A percentile compares a stretch with the other conserved stretches of the same genome.
These are phyloP conservation scores for Ceratobasidium sp. DNA, from an alignment of 1,284 basidiomycete genomes.

Conservation along the genomic window DNA sequence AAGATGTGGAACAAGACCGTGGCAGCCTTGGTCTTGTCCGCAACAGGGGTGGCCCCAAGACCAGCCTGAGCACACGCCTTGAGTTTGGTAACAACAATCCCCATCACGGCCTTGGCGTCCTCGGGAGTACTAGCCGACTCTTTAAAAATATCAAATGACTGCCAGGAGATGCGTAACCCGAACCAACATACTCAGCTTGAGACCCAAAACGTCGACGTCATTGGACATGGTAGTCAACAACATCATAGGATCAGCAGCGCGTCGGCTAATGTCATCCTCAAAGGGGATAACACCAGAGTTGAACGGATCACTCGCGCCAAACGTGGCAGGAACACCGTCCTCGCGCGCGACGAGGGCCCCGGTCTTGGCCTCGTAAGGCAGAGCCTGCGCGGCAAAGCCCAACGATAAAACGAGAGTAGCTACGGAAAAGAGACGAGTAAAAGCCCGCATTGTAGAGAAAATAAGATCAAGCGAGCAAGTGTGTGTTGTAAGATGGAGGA, in stretches of 20 bases:
- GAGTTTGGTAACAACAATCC: no score
- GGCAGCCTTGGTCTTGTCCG: neutral
- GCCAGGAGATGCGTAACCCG: neutral
- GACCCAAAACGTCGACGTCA: neutral
- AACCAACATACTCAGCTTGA: neutral
- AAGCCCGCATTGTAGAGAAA: neutral
- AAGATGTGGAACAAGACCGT: neutral
- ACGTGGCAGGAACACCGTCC: neutral
- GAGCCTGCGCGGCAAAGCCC: neutral
- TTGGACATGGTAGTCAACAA: no score
- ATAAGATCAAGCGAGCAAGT: neutral
- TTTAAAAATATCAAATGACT: neutral
- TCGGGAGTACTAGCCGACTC: neutral
- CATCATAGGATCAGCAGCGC: neutral
- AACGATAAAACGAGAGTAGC: neutral
- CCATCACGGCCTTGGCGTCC: no score
- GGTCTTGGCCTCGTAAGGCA: neutral
- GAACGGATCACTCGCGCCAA: neutral
- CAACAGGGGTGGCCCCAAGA: no score
- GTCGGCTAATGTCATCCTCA: neutral
- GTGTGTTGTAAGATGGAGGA: neutral
- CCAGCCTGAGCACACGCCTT: no score
- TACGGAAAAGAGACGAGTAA: constrained; percentile 5
- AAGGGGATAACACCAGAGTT: neutral
- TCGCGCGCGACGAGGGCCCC: constrained; percentile 1